Base-by-base conservation (phyloP, 179 eudicot species). In the Silene noctiflora region DNA sequence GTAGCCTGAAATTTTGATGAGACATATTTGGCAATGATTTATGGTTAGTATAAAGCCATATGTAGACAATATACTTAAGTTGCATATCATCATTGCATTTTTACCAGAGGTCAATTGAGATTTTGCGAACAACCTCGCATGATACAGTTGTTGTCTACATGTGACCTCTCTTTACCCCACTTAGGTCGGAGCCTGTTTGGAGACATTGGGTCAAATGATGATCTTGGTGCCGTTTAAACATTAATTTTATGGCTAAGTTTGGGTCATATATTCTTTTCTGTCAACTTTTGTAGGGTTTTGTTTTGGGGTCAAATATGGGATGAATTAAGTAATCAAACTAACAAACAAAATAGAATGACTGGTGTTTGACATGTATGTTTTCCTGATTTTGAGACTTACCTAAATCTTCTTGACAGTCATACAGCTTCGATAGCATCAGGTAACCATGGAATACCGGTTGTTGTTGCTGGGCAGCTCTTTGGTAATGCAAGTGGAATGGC, bases 401-500 rank as follows among this genome's bases (percentile, higher is more conserved):
- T 48, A 4, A 11, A 12, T 73, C 13, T 24, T 61, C 31, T 72
- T 67, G 60, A 22, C 67, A 96, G 99, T 85, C 99, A 96, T 83
- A 95, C 97, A 69, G 98, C 97, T 76, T 91, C 99, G 27, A 90
- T 88, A 71, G 98, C 98, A 51, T 92, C 97, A 39, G 99, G 99
- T 58, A 96, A 96, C 83, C 90, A 86, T 79, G 99, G 97, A 76
- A 86, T 96, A 85, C 98, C 99, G 14, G 98, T 91, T 64, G 77
- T 87, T 70, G 99, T 93, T 33, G 83, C 94, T 74, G 99, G 98
- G 53, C 93, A 91, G 85, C 81, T 78, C 72, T 96, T 88, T 85
- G 99, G 99, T 24, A 89, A 91, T 86, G 99, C 99, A 39, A 91
- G 97, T 88, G 99, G 99, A 77, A 96, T 96, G 99, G 99, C 99